These are phyloP conservation scores for Talaromyces funiculosus DNA, from an alignment of 2,329 filamentous ascomycete genomes.

Conservation along the genomic window DNA sequence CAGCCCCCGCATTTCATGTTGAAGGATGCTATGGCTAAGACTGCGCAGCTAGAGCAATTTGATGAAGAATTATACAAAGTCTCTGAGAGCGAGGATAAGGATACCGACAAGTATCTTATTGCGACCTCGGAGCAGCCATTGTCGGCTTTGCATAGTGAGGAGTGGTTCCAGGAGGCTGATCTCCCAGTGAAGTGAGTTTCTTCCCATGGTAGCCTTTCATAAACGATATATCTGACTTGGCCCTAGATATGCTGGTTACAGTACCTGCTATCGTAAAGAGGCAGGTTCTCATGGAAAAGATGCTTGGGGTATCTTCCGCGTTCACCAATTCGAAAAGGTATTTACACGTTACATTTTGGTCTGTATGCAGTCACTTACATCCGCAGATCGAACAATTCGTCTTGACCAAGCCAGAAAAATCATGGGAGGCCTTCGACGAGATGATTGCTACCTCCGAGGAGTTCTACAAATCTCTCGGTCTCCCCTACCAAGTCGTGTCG, in stretches of 20 bases:
- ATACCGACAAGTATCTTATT: conserved; percentile 78
- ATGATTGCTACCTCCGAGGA: conserved; percentile 91
- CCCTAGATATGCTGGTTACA: conserved; percentile 70
- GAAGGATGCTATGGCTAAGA: conserved; percentile 95
- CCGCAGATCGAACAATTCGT: conserved; percentile 68
- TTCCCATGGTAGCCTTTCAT: background rate
- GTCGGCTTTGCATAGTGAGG: conserved; percentile 83
- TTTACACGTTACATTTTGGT: conserved; percentile 9
- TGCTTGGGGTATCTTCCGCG: conserved; percentile 96
- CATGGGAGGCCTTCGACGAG: conserved; percentile 85
- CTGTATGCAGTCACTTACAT: background rate
- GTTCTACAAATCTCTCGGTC: conserved; percentile 83
- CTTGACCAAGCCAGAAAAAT: conserved; percentile 78
- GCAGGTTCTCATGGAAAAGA: conserved; percentile 87
- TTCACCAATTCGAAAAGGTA: conserved; percentile 95
- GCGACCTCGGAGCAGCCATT: conserved; percentile 93
- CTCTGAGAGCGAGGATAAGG: conserved; percentile 70
- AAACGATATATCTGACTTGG: background rate
- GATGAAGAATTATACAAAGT: conserved; percentile 99
- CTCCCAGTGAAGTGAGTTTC: conserved; percentile 73
- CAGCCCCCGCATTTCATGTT: conserved; percentile 94
- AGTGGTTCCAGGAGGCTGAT: conserved; percentile 81
- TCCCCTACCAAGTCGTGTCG: conserved; percentile 86
- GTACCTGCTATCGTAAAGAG: conserved; percentile 92
- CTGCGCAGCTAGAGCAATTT: conserved; percentile 92